phyloP scores from a whole-genome alignment of 2,329 filamentous ascomycete genomes.

The Sporothrix humicola region DNA sequence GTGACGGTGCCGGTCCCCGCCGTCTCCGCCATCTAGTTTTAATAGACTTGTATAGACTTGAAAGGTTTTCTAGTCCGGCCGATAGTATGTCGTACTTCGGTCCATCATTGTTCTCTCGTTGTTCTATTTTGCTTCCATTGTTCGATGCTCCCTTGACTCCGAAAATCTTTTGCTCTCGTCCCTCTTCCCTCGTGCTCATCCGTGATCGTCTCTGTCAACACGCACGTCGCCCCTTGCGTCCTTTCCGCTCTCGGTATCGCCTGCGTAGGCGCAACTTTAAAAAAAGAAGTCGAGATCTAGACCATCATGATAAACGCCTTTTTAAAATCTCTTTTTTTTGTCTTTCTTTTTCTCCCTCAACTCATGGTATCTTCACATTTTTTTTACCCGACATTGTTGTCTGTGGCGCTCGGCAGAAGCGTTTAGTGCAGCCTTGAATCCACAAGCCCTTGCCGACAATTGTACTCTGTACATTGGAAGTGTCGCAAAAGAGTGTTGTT shows the following conservation, averaged over 20 bases:
- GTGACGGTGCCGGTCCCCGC: conserved; percentile 11
- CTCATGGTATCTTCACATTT: neutral
- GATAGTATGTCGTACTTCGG: neutral
- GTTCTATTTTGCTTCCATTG: neutral
- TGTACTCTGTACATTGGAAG: neutral
- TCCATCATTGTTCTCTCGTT: neutral
- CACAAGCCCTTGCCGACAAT: conserved; percentile 14
- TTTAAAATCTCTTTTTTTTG: neutral
- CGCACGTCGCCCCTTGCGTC: neutral
- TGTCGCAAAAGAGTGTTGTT: neutral
- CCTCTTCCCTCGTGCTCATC: neutral
- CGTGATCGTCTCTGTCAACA: neutral
- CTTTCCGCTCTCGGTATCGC: conserved; percentile 8
- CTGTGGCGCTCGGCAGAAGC: conserved; percentile 18
- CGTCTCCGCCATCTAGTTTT: neutral
- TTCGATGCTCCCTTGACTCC: neutral
- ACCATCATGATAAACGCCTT: neutral
- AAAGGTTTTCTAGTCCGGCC: neutral
- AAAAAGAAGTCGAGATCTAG: conserved; percentile 10
- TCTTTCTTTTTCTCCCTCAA: neutral
- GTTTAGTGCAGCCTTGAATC: conserved; percentile 15
- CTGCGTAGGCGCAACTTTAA: neutral
- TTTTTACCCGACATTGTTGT: neutral
- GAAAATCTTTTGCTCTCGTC: too few species aligned
- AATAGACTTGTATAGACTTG: too few species aligned